A percentile compares a stretch with the other conserved stretches of the same genome.
Conservation (phyloP, 2,329 filamentous ascomycete species). For the Ophiosphaerella herpotricha region DNA sequence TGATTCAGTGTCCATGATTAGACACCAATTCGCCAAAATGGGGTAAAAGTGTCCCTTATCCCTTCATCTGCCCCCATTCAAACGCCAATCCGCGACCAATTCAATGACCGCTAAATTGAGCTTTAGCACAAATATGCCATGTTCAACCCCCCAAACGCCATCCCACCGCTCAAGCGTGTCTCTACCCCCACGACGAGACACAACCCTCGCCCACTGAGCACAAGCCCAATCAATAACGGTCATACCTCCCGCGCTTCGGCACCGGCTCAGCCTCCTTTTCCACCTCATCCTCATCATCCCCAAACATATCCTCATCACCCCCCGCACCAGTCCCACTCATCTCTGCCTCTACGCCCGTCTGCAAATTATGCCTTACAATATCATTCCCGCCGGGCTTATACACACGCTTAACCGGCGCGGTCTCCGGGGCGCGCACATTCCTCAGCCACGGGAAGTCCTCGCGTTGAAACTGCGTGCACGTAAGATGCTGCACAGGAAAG, state of each 20-base stretch:
- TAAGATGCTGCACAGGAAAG: constrained; percentile 50
- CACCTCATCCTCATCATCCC: constrained; percentile 11
- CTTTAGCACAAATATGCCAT: too few relatives aligned
- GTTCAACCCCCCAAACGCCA: not conserved
- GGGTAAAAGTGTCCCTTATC: too few relatives aligned
- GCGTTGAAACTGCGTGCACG: constrained; percentile 49
- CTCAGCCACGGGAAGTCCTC: constrained; percentile 49
- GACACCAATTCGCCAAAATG: too few relatives aligned
- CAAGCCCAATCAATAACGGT: not conserved
- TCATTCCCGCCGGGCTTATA: constrained; percentile 35
- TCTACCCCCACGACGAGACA: not conserved
- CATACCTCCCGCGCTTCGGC: constrained; percentile 4
- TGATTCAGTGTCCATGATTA: too few relatives aligned
- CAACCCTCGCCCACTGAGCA: not conserved
- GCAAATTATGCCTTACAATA: constrained; percentile 30
- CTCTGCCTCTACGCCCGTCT: constrained; percentile 13
- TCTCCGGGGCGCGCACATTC: constrained; percentile 5
- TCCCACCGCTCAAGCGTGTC: not conserved
- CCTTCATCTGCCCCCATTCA: too few relatives aligned
- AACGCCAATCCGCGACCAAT: too few relatives aligned
- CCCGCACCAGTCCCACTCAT: not conserved
- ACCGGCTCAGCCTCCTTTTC: constrained; percentile 2
- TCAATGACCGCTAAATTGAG: too few relatives aligned
- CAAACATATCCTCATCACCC: constrained; percentile 3
- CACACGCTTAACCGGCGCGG: constrained; percentile 16